A percentile compares a stretch with the other conserved stretches of the same genome.
Conservation (phyloP, 257 asterid species). For the Solanum chiquidenum region DNA sequence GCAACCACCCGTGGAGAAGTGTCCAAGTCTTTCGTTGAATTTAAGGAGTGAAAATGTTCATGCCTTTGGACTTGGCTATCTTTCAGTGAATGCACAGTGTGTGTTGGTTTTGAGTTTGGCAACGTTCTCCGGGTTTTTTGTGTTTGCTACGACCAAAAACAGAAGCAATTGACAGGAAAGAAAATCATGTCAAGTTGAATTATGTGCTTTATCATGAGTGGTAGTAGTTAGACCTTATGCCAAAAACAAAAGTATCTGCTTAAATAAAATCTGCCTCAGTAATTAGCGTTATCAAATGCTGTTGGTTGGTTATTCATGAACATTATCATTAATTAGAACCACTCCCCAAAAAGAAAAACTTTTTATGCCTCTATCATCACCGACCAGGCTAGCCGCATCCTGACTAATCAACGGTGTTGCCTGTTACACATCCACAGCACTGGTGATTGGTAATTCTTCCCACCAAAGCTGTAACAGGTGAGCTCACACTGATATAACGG, state of each 20-base stretch:
- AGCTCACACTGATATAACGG: neutral
- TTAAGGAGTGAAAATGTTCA: neutral
- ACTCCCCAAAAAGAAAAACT: neutral
- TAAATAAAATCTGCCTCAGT: neutral
- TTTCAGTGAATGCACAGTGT: neutral
- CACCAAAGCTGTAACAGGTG: neutral
- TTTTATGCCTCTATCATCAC: neutral
- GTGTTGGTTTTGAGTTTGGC: neutral
- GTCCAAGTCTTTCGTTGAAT: neutral
- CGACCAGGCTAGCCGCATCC: neutral
- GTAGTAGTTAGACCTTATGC: neutral
- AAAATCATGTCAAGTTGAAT: neutral
- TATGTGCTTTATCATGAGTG: neutral
- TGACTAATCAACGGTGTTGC: neutral
- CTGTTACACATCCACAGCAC: neutral
- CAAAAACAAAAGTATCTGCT: neutral
- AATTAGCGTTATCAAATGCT: neutral
- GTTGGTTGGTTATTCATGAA: neutral
- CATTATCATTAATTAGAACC: neutral
- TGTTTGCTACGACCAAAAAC: slow-evolving; percentile 16
- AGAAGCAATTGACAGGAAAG: neutral
- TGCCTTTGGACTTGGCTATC: neutral
- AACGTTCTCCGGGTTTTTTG: slow-evolving; percentile 6
- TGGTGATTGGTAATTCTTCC: neutral
- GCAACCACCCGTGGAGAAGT: neutral